Evolutionary conservation across 176 grass and related monocot genomes (phyloP).

Genomic region (Carex cristatella): DNA sequence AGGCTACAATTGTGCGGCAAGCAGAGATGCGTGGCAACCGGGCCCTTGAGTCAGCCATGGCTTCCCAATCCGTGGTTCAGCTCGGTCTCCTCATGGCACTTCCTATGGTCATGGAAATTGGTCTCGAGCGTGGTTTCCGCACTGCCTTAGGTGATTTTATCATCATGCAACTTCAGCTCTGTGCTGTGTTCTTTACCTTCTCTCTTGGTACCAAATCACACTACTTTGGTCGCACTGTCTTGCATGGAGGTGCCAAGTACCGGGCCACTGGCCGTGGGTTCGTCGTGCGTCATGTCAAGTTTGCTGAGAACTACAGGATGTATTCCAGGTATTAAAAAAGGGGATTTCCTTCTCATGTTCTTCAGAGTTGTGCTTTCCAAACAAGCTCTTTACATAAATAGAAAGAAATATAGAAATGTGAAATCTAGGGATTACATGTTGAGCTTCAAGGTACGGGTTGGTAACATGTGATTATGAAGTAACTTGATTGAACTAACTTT

Average conservation of each 20-base stretch:
- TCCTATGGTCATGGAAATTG: constrained; percentile 94
- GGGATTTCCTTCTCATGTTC: background rate
- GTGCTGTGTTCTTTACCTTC: constrained; percentile 84
- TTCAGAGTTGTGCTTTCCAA: background rate
- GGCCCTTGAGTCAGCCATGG: constrained; percentile 73
- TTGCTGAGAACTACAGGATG: constrained; percentile 84
- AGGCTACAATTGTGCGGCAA: constrained; percentile 71
- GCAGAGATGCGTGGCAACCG: constrained; percentile 60
- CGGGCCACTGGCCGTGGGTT: constrained; percentile 78
- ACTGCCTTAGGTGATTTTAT: constrained; percentile 61
- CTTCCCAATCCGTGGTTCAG: constrained; percentile 82
- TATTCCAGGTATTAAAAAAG: constrained; percentile 28
- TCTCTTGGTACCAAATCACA: constrained; percentile 83
- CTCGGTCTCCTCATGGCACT: constrained; percentile 82
- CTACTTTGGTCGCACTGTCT: constrained; percentile 63
- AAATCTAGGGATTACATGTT: background rate
- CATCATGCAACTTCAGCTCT: constrained; percentile 84
- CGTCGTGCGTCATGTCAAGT: constrained; percentile 76
- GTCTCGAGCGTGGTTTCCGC: constrained; percentile 78
- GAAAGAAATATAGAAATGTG: background rate
- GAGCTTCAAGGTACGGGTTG: background rate
- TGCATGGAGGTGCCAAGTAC: constrained; percentile 83
- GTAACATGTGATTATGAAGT: background rate
- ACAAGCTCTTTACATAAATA: background rate
- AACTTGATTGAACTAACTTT: no score